phyloP scores from a whole-genome alignment of 2,329 filamentous ascomycete genomes.

The Epichloe sibirici region DNA sequence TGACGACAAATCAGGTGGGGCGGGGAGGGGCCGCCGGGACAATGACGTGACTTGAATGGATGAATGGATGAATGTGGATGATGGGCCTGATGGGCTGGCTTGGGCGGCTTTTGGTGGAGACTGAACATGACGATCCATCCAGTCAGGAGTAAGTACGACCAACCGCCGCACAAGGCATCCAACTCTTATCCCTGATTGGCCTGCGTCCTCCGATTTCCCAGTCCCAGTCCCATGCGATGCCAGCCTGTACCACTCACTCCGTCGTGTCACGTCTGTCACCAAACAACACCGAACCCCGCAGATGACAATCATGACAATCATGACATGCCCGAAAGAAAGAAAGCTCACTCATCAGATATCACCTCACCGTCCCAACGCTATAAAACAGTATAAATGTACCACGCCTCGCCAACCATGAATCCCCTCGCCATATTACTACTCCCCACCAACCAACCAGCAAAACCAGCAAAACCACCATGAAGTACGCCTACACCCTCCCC shows the following conservation, averaged over 20 bases:
- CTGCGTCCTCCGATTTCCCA: not conserved
- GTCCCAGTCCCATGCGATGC: no score
- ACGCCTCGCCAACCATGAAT: no score
- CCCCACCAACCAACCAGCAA: no score
- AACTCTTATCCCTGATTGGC: not conserved
- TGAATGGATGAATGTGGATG: no score
- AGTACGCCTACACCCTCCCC: not conserved
- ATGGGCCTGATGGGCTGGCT: no score
- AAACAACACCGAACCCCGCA: not conserved
- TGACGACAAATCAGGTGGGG: not conserved
- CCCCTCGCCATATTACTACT: no score
- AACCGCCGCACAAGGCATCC: no score
- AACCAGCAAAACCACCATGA: not conserved
- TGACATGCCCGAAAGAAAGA: not conserved
- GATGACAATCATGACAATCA: not conserved
- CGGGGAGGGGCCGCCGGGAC: not conserved
- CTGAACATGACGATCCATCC: no score
- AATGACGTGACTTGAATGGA: not conserved
- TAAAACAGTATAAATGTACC: not conserved
- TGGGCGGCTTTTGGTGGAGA: no score
- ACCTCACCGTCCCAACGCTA: not conserved
- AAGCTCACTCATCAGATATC: not conserved
- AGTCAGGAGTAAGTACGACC: no score
- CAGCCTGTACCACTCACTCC: no score
- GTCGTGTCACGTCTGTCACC: not conserved